Evolutionary conservation across 106 monocot species (phyloP), one percentile per base, ranked within the genome.

Genomic region (Dendrobium officinale): DNA sequence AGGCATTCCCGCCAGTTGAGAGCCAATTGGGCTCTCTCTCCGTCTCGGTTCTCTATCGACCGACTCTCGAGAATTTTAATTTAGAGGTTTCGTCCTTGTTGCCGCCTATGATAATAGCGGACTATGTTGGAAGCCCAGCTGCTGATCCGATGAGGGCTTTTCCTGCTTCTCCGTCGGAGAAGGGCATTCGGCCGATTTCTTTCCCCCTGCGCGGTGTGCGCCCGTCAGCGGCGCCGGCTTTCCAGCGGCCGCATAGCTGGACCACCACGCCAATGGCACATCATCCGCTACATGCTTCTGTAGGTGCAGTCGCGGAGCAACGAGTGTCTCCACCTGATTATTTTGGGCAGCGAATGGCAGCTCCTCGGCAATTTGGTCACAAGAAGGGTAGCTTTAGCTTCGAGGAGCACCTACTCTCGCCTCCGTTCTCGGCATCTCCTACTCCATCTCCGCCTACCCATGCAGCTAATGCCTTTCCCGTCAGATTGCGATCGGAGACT

Each of bases 71-170:
- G 3, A 85, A 86, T 10, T 93, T 99, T 83, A 83, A 87, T 70
- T 48, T 93, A 41, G 91, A 90, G 83, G 86, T 90, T 29, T 91
- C 90, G 2, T 87, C 93, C 1, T 82, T 91, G 20, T 43, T 84
- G 24, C 91, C 88, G 40, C 87, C 95, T 55, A 88, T 79, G 89
- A 90, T 99, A 51, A 99, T 99, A 31, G 10, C 83, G 6, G 93
- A 99, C 76, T 99, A 99, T 76, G 99, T 99, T 1, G 93, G 95
- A 18, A 95, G 95, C 81, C 98, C 98, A 9, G 91, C 91, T 9
- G 89, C 98, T 2, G 98, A 92, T 37, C 95, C 99, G 0, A 80
- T 93, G 86, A 67, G 90, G 2, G 79, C 86, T 0, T 93, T 95
- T 75, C 92, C 95, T 8, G 73, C 94, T 37, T 97, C 94, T 33